A percentile compares a stretch with the other conserved stretches of the same genome.
Evolutionary conservation across 2,329 filamentous ascomycete species (phyloP).

Genomic region (Xylariomycetidae sp.): DNA sequence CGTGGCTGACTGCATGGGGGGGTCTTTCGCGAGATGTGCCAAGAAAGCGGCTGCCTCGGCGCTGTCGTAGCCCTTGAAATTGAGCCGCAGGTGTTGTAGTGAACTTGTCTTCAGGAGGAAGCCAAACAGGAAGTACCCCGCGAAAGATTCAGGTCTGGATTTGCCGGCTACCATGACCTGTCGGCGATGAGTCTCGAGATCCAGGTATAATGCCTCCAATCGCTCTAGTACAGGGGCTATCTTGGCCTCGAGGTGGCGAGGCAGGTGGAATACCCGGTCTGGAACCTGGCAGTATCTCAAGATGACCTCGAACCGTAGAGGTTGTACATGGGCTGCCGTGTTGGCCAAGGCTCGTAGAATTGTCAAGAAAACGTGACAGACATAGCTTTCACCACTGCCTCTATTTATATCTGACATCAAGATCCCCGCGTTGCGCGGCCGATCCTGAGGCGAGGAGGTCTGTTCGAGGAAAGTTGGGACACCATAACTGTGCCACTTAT

Average conservation of each 20-base stretch:
- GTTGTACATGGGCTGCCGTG: slow-evolving; percentile 25
- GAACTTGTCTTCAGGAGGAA: slow-evolving; percentile 38
- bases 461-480: slow-evolving; percentile 31
- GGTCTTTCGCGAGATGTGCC: slow-evolving; percentile 30
- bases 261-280: slow-evolving; percentile 43
- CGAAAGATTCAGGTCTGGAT: neutral
- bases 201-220: slow-evolving; percentile 43
- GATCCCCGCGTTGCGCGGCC: neutral
- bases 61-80: slow-evolving; percentile 29
- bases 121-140: slow-evolving; percentile 16
- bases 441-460: slow-evolving; percentile 24
- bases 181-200: slow-evolving; percentile 15
- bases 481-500: slow-evolving; percentile 53
- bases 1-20: neutral
- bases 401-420: slow-evolving; percentile 3
- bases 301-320: slow-evolving; percentile 44
- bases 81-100: slow-evolving; percentile 49
- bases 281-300: slow-evolving; percentile 30
- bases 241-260: slow-evolving; percentile 30
- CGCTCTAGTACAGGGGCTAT: slow-evolving; percentile 37
- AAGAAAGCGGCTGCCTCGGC: slow-evolving; percentile 27
- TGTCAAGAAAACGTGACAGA: slow-evolving; percentile 32
- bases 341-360: slow-evolving; percentile 39
- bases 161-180: slow-evolving; percentile 3
- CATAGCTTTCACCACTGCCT: slow-evolving; percentile 2